Evolutionary conservation across 371 early-diverging fungal genomes (phyloP), one percentile per base, ranked within the genome.

Genomic region (Apophysomyces ossiformis): DNA sequence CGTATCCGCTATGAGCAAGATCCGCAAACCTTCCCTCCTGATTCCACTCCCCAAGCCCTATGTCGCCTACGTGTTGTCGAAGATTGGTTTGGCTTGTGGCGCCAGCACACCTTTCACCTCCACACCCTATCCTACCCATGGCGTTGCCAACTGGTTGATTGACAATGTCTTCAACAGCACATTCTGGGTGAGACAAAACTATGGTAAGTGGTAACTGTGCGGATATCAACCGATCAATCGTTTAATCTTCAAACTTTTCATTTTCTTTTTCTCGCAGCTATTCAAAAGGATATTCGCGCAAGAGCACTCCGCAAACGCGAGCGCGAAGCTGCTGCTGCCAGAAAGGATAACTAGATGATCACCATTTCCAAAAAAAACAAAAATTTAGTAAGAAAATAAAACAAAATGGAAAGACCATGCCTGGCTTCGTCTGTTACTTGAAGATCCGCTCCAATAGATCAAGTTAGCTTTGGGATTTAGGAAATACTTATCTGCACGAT

Each of bases 1-100:
- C 60, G 92, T 92, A 58, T 90, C 87, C 4, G 87, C 90, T 61
- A 96, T 99, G 98, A 92, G 92, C 71, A 97, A 97, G 86, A 93
- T 97, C 66, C 84, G 93, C 58, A 85, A 81, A 60, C 79, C 96
- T 37, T 79, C 80, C 12, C 86, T 89, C 69, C 66, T 93, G 61
- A 90, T 95, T 35, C 99, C 98, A 21, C 77, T 90, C 61, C 87
- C 97, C 44, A 87, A 90, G 71, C 81, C 82, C 36, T 97, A 93
- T 77, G 97, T 95, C 41, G 71, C 82, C 16, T 69, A 80, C 32
- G 94, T 92, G 47, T 75, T 99, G 50, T 60, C 71, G 16, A 89
- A 87, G 74, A 82, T 94, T 58, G 97, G 97, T 67, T 77, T 90
- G 46, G 71, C 86, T 58, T 91, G 94, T 18, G 94, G 94, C 32